Base-by-base conservation (phyloP, 108 stramenopile genomes). In the Thalassiosira profunda region DNA sequence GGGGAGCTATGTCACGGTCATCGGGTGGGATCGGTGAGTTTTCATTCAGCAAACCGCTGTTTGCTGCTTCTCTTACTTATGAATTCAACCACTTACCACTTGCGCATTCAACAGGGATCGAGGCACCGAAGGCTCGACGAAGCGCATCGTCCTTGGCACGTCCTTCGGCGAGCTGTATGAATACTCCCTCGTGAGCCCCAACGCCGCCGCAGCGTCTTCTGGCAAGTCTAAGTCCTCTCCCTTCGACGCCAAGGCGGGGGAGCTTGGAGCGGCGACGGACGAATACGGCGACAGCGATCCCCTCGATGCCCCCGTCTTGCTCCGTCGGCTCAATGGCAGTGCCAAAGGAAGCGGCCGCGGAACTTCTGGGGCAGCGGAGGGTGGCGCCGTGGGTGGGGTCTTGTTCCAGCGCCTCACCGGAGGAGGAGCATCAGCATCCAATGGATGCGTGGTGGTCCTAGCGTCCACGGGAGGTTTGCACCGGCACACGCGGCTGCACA, bases 1-100 rank as follows among this genome's bases (percentile, higher is more conserved):
- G 34, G 92, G 89, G 25, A 82, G 87, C 47, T 88, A 94, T 69
- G 83, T 91, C 3, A 94, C 92, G 14, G 84, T 88, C 5, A 83
- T 94, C 11, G 92, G 87, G 2, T 94, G 92, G 92, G 88, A 90
- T 83, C 64, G 76, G n/a, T n/a, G n/a, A n/a, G n/a, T n/a, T n/a
- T n/a, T n/a, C n/a, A n/a, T n/a, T n/a, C n/a, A n/a, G n/a, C n/a
- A n/a, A n/a, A n/a, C n/a, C n/a, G n/a, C n/a, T n/a, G n/a, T n/a
- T n/a, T n/a, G n/a, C n/a, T n/a, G n/a, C n/a, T n/a, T n/a, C n/a
- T n/a, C n/a, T n/a, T n/a, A n/a, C n/a, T n/a, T n/a, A n/a, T n/a
- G n/a, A n/a, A n/a, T n/a, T n/a, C n/a, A n/a, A n/a, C n/a, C n/a
- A n/a, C n/a, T n/a, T n/a, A n/a, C n/a, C n/a, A n/a, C n/a, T n/a